Evolutionary conservation across 2,329 filamentous ascomycete genomes (phyloP).

Genomic region (Stachybotrys chlorohalonatus): DNA sequence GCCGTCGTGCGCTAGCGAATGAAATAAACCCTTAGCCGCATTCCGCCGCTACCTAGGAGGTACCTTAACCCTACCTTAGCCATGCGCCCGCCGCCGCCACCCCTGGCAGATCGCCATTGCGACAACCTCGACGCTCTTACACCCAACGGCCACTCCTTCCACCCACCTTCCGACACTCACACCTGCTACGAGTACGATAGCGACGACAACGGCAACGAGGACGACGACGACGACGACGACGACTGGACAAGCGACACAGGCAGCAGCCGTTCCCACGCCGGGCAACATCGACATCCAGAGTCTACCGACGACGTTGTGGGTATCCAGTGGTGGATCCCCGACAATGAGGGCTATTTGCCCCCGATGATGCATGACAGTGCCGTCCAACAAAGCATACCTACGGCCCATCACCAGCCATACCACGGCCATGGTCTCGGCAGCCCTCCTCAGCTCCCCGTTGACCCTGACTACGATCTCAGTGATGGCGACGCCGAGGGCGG

Average conservation of each 20-base stretch:
- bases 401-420: not conserved
- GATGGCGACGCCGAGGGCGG: slow-evolving; percentile 17
- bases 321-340: not conserved
- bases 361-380: not conserved
- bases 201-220: not conserved
- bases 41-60: not conserved
- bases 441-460: not conserved
- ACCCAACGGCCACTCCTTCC: not conserved
- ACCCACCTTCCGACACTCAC: not conserved
- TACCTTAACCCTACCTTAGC: too few species aligned
- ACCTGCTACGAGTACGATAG: not conserved
- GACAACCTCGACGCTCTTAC: not conserved
- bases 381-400: not conserved
- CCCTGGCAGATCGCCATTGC: not conserved
- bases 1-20: too few species aligned
- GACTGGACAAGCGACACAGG: not conserved
- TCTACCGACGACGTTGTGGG: not conserved
- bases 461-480: slow-evolving; percentile 15
- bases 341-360: not conserved
- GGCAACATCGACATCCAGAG: not conserved
- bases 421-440: not conserved
- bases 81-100: not conserved
- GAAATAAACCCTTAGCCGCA: too few species aligned
- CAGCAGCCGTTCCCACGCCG: not conserved
- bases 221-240: not conserved